Conservation (phyloP, 108 stramenopile genomes). For the Fragilariopsis cylindrus region DNA sequence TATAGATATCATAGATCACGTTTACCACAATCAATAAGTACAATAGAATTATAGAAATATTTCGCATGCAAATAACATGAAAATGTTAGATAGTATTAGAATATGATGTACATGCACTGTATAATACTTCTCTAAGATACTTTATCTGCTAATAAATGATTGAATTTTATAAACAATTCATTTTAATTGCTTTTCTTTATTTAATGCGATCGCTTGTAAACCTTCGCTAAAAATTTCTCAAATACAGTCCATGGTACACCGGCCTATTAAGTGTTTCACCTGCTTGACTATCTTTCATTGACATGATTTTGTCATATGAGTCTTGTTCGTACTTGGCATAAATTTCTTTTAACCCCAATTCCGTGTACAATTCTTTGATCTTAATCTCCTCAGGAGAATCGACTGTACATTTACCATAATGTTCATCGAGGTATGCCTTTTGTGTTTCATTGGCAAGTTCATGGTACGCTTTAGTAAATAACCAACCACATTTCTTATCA, state of each 20-base stretch:
- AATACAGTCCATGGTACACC: slow-evolving; percentile 71
- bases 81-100: not conserved
- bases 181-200: not conserved
- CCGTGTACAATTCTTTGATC: slow-evolving; percentile 72
- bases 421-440: slow-evolving; percentile 34
- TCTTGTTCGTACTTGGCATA: slow-evolving; percentile 79
- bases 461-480: slow-evolving; percentile 42
- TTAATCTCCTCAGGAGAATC: slow-evolving; percentile 38
- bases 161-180: not conserved
- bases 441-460: slow-evolving; percentile 27
- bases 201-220: slow-evolving; percentile 86
- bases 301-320: slow-evolving; percentile 58
- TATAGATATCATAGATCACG: too few relatives aligned
- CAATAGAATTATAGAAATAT: too few relatives aligned
- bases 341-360: slow-evolving; percentile 58
- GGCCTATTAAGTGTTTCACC: slow-evolving; percentile 24
- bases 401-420: slow-evolving; percentile 82
- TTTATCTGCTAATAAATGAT: not conserved
- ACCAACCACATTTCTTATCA: slow-evolving; percentile 99
- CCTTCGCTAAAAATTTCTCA: slow-evolving; percentile 69
- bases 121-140: too few relatives aligned
- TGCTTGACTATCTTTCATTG: slow-evolving; percentile 45
- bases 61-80: too few relatives aligned
- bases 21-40: too few relatives aligned
- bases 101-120: not conserved